Conservation (phyloP, 306 rosid species). For the Vicia sativa region DNA sequence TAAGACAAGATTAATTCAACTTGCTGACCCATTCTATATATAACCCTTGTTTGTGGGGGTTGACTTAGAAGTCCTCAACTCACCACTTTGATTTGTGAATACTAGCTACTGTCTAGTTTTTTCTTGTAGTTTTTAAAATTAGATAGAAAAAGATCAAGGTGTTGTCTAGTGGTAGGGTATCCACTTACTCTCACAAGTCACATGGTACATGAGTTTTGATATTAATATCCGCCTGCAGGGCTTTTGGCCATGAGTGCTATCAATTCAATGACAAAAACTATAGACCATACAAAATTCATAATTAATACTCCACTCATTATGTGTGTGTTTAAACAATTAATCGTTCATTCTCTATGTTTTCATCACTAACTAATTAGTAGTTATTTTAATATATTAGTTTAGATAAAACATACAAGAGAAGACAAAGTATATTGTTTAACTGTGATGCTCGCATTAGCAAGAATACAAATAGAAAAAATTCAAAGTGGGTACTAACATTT, state of each 20-base stretch:
- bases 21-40: neutral
- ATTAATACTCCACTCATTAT: conserved; percentile 5
- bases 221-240: conserved; percentile 42
- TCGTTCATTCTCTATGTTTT: conserved; percentile 7
- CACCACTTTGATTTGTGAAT: neutral
- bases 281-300: neutral
- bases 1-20: conserved; percentile 13
- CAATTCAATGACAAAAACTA: conserved; percentile 22
- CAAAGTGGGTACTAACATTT: neutral
- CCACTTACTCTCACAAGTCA: neutral
- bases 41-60: conserved; percentile 2
- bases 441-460: neutral
- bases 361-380: neutral
- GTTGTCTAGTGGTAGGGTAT: neutral
- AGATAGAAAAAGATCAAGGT: neutral
- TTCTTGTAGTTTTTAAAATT: neutral
- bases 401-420: too few relatives aligned
- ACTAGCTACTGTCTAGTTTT: conserved; percentile 1
- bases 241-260: conserved; percentile 1
- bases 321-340: conserved; percentile 5
- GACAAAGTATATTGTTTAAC: neutral
- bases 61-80: neutral
- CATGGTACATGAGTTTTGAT: conserved; percentile 5
- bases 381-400: neutral
- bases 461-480: neutral